These are phyloP conservation scores for Erodium texanum DNA, from an alignment of 441 rosid species.

Conservation along the genomic window DNA sequence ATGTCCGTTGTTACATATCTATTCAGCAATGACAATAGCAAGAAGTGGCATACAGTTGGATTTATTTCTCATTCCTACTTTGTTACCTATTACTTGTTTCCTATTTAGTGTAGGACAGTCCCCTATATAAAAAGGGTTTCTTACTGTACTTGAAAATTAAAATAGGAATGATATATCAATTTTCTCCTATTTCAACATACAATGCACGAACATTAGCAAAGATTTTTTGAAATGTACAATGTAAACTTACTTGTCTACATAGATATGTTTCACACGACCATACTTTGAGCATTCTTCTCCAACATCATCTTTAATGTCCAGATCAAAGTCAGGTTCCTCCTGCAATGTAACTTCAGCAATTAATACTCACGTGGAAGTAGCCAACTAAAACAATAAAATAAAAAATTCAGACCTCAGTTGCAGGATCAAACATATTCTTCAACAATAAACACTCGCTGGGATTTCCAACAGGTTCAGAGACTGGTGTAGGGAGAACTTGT, in stretches of 20 bases:
- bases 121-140: too few species aligned
- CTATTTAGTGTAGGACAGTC: too few species aligned
- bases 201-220: neutral
- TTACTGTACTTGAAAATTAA: too few species aligned
- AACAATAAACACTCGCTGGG: conserved; percentile 75
- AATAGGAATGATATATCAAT: too few species aligned
- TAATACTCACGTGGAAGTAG: neutral
- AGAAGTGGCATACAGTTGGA: too few species aligned
- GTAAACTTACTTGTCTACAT: conserved; percentile 68
- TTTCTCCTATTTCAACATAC: too few species aligned
- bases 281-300: conserved; percentile 72
- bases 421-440: conserved; percentile 87
- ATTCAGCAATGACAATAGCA: too few species aligned
- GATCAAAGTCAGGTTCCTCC: conserved; percentile 74
- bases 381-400: conserved; percentile 11
- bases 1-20: too few species aligned
- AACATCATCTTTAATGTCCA: conserved; percentile 71
- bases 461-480: conserved; percentile 51
- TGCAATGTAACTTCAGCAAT: conserved; percentile 27
- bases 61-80: too few species aligned
- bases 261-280: conserved; percentile 59
- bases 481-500: conserved; percentile 17
- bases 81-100: too few species aligned
- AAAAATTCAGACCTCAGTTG: conserved; percentile 48
- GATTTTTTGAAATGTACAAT: too few species aligned